These are phyloP conservation scores for Trametes elegans DNA, from an alignment of 768 basidiomycete species.

Conservation along the genomic window DNA sequence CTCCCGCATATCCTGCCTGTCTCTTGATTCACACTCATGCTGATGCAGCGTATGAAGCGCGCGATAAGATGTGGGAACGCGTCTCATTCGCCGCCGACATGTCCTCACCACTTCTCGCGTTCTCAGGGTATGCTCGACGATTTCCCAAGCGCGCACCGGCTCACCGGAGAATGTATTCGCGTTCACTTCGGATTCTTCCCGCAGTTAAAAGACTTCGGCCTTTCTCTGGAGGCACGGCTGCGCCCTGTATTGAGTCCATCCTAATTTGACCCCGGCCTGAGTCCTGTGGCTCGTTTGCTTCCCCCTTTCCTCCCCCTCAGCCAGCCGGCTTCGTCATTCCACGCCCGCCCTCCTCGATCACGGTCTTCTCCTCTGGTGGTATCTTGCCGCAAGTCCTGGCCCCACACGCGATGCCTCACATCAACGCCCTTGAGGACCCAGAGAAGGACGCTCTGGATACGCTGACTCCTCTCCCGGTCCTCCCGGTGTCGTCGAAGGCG, in stretches of 20 bases:
- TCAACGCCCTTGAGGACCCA: conserved; percentile 26
- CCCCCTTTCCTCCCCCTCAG: conserved; percentile 3
- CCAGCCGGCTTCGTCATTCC: background rate
- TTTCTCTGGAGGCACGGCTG: conserved; percentile 27
- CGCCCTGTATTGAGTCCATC: conserved; percentile 23
- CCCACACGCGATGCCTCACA: conserved; percentile 21
- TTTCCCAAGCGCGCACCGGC: conserved; percentile 23
- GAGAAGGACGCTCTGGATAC: conserved; percentile 31
- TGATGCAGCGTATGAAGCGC: conserved; percentile 10
- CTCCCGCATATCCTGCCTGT: background rate
- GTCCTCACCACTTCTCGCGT: conserved; percentile 17
- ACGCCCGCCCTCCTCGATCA: background rate
- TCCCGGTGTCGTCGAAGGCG: conserved; percentile 13
- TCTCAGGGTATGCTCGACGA: conserved; percentile 22
- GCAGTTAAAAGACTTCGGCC: conserved; percentile 29
- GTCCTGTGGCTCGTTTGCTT: conserved; percentile 1
- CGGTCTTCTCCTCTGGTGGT: background rate
- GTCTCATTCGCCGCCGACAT: conserved; percentile 18
- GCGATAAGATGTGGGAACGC: conserved; percentile 27
- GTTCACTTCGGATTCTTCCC: conserved; percentile 29
- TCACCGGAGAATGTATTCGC: conserved; percentile 29
- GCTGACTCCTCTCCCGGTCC: conserved; percentile 13
- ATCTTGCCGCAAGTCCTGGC: background rate
- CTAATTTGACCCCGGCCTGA: conserved; percentile 21
- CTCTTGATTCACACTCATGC: conserved; percentile 9